Base-by-base conservation (phyloP, 2,329 filamentous ascomycete genomes). In the Teratosphaeria gauchensis region DNA sequence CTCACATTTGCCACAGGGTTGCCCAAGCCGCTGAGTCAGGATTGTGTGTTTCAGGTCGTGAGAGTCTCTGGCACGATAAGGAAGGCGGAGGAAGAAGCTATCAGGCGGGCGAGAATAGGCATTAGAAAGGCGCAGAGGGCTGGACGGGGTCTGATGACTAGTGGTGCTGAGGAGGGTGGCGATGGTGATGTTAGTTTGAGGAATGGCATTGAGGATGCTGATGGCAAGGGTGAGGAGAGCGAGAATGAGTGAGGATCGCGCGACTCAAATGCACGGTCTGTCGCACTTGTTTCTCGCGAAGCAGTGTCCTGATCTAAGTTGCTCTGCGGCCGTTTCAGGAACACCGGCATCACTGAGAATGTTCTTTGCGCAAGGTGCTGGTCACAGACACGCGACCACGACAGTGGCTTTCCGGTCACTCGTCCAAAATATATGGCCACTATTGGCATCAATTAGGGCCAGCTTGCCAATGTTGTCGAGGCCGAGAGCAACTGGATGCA, bases 51-150 rank as follows among this genome's bases (percentile, higher is more conserved):
- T 62, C 85, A 87, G 53, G 91, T 99, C 14, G 84, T 95, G 6
- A 82, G 89, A 61, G 90, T 96, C 14, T 94, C 89, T 64, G 94
- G 92, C 16, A 99, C 94, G 2, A 96, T 99, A 68, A 87, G 86
- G 66, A 96, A 95, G 74, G 87, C 85, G 2, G 92, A 97, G 74
- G 86, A 95, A 71, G 92, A 96, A 73, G 90, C 91, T 38, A 88
- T 97, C 67, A 82, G 86, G 3, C 81, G 89, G 61, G 89, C 90
- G 51, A 85, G 88, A 65, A 78, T 80, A 58, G 82, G 90, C 58
- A 86, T 95, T 60, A 77, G 88, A 51, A 82, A 84, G 32, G 85
- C 87, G 56, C 82, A 82, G 69, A 81, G 80, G 31, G 78, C 73
- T 53, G 61, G 52, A 54, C 61, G 24, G 75, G 74, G 69, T 75